These are phyloP conservation scores for Mitragyna speciosa DNA, from an alignment of 257 asterid species.

Conservation along the genomic window DNA sequence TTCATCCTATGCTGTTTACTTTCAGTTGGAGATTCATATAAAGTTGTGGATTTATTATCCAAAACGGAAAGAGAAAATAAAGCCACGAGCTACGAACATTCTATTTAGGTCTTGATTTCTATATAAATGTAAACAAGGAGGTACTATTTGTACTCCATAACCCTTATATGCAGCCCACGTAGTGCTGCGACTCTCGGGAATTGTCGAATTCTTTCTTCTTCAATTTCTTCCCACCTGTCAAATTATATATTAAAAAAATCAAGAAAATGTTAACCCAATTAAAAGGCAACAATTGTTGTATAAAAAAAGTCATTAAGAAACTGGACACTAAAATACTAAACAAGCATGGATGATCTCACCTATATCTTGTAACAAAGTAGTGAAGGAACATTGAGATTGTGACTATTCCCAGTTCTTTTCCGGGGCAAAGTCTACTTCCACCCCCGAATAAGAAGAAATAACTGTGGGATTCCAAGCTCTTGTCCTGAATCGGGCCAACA, in stretches of 20 bases:
- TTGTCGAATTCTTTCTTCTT: constrained; percentile 43
- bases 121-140: not conserved
- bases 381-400: constrained; percentile 57
- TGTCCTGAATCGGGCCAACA: constrained; percentile 33
- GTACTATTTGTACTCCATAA: constrained; percentile 26
- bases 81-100: too few species aligned
- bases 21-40: too few species aligned
- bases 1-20: too few species aligned
- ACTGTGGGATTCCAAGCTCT: constrained; percentile 47
- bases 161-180: constrained; percentile 55
- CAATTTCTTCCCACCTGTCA: constrained; percentile 80
- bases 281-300: not conserved
- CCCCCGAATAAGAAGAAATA: constrained; percentile 56
- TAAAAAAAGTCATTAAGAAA: too few species aligned
- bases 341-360: constrained; percentile 28
- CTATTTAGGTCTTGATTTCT: too few species aligned
- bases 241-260: not conserved
- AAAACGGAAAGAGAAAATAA: too few species aligned
- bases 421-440: constrained; percentile 67
- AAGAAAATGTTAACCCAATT: not conserved
- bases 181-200: constrained; percentile 89
- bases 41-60: too few species aligned
- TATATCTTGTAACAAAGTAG: constrained; percentile 57
- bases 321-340: not conserved
- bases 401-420: constrained; percentile 68